Base-by-base conservation (phyloP, 2,329 filamentous ascomycete genomes). In the Phaeosphaeria sp. region DNA sequence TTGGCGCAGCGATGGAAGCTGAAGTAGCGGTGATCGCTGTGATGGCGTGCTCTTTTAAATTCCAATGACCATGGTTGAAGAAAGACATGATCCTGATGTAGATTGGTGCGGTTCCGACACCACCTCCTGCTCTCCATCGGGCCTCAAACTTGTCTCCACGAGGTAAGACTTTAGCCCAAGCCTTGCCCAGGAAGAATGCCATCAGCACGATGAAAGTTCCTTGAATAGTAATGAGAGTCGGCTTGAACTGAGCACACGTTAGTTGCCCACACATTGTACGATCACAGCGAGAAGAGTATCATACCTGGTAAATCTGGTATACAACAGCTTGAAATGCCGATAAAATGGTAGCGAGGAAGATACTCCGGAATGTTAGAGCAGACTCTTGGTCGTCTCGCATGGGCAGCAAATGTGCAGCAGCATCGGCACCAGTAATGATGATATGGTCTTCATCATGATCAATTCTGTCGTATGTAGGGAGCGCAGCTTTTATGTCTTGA, bases 191-290 rank as follows among this genome's bases (percentile, higher is more conserved):
- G 17, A 63, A 63, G 51, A 47, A 63, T 17, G 60, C 60, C 44
- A 63, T 56, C 2, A 63, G 60, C 20, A 63, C 60, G 22, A 63
- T 63, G 49, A 63, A 63, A 7, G 60, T 63, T 48, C 60, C 60
- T 46, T 63, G 60, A 25, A 63, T 63, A 11, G 58, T 59, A 18
- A 63, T 30, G 6, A 59, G 20, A 22, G 60, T 63, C 8, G 60
- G 60, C 36, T 63, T 63, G 55, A 63, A 63, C 60, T 63, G n/a
- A 25, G 17, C 7, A 4, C 3, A 36, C 2, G 25, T 63, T 36
- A 59, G 53, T 13, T 13, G 30, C 30, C 30, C 11, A 13, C 42
- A 7, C 17, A 44, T 3, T 6, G 18, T 1, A 44, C 15, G 4
- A 21, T 22, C 6, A 15, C 11, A 21, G 6, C 42, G 17, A 42